phyloP scores from a whole-genome alignment of 805 yeast species.

The Wickerhamiella azyma region DNA sequence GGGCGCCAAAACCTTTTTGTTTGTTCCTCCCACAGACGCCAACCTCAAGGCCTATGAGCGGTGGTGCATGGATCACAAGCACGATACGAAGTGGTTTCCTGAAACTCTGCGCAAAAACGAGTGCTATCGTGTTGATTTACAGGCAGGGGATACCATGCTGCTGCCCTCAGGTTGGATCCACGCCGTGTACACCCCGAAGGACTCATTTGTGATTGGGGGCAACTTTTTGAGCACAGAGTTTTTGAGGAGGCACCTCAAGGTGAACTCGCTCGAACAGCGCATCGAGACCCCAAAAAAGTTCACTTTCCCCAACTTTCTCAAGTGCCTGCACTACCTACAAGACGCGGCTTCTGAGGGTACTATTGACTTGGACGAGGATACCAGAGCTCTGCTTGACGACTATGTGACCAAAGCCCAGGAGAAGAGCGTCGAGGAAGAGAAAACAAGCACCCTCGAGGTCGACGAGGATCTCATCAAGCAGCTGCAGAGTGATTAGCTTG shows the following conservation, averaged over 20 bases:
- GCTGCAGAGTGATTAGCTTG: not conserved
- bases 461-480: not conserved
- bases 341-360: not conserved
- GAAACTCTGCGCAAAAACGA: constrained; percentile 29
- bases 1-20: constrained; percentile 63
- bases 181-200: constrained; percentile 71
- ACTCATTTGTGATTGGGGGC: constrained; percentile 77
- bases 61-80: constrained; percentile 62
- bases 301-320: constrained; percentile 64
- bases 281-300: constrained; percentile 67
- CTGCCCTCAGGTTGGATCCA: constrained; percentile 93
- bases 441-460: not conserved
- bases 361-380: not conserved
- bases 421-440: not conserved
- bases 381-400: not conserved
- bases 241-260: constrained; percentile 46
- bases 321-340: constrained; percentile 44
- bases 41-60: constrained; percentile 48
- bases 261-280: constrained; percentile 46
- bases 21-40: constrained; percentile 60
- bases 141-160: constrained; percentile 58
- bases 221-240: constrained; percentile 61
- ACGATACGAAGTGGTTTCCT: constrained; percentile 51
- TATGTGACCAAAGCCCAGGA: not conserved
- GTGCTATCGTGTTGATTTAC: constrained; percentile 42